Conservation (phyloP, 805 yeast species). For the Suhomyces emberorum region DNA sequence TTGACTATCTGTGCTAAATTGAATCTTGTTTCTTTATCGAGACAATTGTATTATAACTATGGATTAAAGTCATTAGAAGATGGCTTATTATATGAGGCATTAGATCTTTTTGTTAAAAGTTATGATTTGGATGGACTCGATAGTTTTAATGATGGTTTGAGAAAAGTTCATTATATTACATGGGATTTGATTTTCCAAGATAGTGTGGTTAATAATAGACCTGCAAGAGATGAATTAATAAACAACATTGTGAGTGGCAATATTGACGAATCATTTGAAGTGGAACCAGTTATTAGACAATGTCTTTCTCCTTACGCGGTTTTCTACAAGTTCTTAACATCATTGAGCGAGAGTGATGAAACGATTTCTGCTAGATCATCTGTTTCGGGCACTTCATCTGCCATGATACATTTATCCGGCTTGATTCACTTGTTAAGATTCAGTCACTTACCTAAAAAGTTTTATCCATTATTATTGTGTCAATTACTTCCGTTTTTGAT, state of each 20-base stretch:
- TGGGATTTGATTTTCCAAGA: slow-evolving; percentile 66
- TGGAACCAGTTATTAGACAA: slow-evolving; percentile 61
- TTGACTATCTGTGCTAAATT: slow-evolving; percentile 68
- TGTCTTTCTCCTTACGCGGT: slow-evolving; percentile 71
- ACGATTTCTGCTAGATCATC: background rate
- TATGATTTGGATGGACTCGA: slow-evolving; percentile 40
- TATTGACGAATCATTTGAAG: slow-evolving; percentile 31
- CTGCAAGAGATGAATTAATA: slow-evolving; percentile 55
- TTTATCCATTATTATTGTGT: slow-evolving; percentile 47
- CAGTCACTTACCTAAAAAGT: slow-evolving; percentile 45
- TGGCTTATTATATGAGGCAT: slow-evolving; percentile 59
- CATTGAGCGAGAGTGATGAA: slow-evolving; percentile 11
- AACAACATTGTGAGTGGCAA: slow-evolving; percentile 43
- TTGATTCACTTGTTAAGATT: slow-evolving; percentile 48
- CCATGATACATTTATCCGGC: slow-evolving; percentile 39
- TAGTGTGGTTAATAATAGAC: slow-evolving; percentile 48
- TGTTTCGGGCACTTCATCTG: slow-evolving; percentile 8
- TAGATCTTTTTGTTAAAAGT: slow-evolving; percentile 61
- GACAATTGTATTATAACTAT: slow-evolving; percentile 47
- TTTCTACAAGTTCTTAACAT: slow-evolving; percentile 47
- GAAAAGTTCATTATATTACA: slow-evolving; percentile 45
- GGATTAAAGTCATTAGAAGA: slow-evolving; percentile 49
- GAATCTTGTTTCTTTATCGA: slow-evolving; percentile 56
- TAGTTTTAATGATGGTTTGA: slow-evolving; percentile 31
- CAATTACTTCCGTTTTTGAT: slow-evolving; percentile 44